Percentiles rank a stretch among this genome's conserved stretches.
phyloP scores from a whole-genome alignment of 2,329 filamentous ascomycete species.

The Xylariales sp. region DNA sequence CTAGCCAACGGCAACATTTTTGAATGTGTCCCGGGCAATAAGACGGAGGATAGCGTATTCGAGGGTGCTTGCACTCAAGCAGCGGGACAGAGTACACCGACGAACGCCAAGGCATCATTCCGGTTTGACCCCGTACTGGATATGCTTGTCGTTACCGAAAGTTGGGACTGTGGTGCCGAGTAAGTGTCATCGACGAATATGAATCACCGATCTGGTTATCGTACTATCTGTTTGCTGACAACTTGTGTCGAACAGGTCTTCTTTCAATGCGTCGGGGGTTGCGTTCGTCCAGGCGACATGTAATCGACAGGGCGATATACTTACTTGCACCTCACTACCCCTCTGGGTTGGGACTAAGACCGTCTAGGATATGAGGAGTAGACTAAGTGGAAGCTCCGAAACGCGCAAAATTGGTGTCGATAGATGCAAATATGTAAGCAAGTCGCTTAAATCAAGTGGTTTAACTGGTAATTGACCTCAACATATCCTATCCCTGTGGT shows the following conservation, averaged over 20 bases:
- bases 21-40: slow-evolving; percentile 41
- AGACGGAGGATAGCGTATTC: slow-evolving; percentile 40
- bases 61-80: slow-evolving; percentile 44
- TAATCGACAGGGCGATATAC: slow-evolving; percentile 45
- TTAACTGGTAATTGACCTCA: neutral
- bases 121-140: slow-evolving; percentile 47
- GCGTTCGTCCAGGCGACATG: slow-evolving; percentile 50
- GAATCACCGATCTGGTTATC: neutral
- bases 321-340: slow-evolving; percentile 48
- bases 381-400: neutral
- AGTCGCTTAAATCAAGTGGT: neutral
- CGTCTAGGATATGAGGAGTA: slow-evolving; percentile 10
- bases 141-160: slow-evolving; percentile 47
- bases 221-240: neutral
- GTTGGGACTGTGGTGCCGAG: slow-evolving; percentile 48
- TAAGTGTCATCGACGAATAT: slow-evolving; percentile 37
- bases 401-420: neutral
- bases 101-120: slow-evolving; percentile 44
- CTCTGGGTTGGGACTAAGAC: slow-evolving; percentile 50
- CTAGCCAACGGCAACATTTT: slow-evolving; percentile 46
- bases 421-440: neutral
- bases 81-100: neutral
- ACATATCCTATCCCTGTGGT: neutral
- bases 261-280: slow-evolving; percentile 45
- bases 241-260: slow-evolving; percentile 34